These are phyloP conservation scores for Globisporangium emineosum DNA, from an alignment of 352 stramenopile genomes.

Conservation along the genomic window DNA sequence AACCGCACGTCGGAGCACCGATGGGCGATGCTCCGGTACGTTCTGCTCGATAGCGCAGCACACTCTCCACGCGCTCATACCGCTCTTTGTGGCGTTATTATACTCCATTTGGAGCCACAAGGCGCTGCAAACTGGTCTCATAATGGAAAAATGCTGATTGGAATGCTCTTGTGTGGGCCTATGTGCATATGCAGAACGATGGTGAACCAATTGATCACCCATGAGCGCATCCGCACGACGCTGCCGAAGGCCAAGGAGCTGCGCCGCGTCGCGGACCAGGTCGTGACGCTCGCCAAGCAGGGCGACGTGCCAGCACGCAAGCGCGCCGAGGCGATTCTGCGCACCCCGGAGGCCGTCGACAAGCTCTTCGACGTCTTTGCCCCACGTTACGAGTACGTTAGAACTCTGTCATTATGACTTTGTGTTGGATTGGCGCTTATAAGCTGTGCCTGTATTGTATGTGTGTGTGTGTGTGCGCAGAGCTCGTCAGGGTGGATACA, in stretches of 20 bases:
- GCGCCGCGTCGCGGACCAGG: conserved; percentile 90
- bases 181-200: conserved; percentile 75
- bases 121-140: neutral
- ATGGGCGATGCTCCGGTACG: conserved; percentile 94
- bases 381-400: conserved; percentile 90
- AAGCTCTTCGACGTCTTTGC: conserved; percentile 97
- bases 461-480: conserved; percentile 8
- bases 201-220: conserved; percentile 96
- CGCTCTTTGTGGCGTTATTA: neutral
- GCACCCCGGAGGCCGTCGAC: conserved; percentile 88
- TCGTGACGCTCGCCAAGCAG: conserved; percentile 94
- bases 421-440: neutral
- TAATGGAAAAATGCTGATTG: neutral
- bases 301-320: conserved; percentile 82
- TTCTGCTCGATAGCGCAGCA: conserved; percentile 8
- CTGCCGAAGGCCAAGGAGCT: conserved; percentile 96
- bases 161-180: neutral
- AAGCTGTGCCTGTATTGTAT: neutral
- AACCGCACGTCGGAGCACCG: conserved; percentile 92
- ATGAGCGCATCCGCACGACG: conserved; percentile 97
- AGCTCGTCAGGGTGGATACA: conserved; percentile 92
- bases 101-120: neutral
- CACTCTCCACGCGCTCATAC: neutral
- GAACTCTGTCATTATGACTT: neutral
- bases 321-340: conserved; percentile 80